Evolutionary conservation across 371 early-diverging fungal genomes (phyloP).

Genomic region (Mucor velutinosus): DNA sequence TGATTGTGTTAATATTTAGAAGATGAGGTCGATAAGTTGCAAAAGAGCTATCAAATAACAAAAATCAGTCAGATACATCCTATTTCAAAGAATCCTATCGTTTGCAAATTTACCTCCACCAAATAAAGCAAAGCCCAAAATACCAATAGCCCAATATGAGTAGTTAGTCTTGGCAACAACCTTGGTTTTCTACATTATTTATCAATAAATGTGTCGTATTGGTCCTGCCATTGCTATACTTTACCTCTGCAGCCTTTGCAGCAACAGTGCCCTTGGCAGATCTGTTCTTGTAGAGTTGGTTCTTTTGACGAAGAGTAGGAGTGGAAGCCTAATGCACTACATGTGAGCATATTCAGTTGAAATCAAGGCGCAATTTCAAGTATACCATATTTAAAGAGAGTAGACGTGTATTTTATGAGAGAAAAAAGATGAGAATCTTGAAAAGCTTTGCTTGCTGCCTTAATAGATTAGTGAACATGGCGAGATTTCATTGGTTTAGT

Average conservation of each 20-base stretch:
- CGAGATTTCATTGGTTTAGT: constrained; percentile 5
- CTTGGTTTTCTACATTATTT: constrained; percentile 7
- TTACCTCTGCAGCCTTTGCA: constrained; percentile 23
- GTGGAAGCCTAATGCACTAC: constrained; percentile 20
- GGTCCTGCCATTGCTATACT: not conserved
- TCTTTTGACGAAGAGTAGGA: constrained; percentile 33
- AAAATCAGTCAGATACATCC: too few species aligned
- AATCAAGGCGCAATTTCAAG: not conserved
- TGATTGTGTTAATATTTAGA: constrained; percentile 1
- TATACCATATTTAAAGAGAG: not conserved
- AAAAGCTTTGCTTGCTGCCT: not conserved
- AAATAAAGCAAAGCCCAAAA: constrained; percentile 24
- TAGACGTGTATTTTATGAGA: not conserved
- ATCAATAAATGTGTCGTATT: not conserved
- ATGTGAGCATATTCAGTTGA: not conserved
- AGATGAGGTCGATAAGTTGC: constrained; percentile 17
- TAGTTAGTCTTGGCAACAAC: constrained; percentile 8
- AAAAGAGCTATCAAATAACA: constrained; percentile 9
- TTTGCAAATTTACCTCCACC: constrained; percentile 24
- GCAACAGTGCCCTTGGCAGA: constrained; percentile 18
- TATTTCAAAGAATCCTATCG: not conserved
- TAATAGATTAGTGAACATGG: constrained; percentile 2
- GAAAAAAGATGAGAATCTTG: not conserved
- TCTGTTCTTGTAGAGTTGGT: constrained; percentile 29
- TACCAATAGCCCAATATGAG: constrained; percentile 20